Percentiles rank a stretch among this genome's conserved stretches.
phyloP scores from a whole-genome alignment of 164 flowering plant species.

The Stephania japonica region DNA sequence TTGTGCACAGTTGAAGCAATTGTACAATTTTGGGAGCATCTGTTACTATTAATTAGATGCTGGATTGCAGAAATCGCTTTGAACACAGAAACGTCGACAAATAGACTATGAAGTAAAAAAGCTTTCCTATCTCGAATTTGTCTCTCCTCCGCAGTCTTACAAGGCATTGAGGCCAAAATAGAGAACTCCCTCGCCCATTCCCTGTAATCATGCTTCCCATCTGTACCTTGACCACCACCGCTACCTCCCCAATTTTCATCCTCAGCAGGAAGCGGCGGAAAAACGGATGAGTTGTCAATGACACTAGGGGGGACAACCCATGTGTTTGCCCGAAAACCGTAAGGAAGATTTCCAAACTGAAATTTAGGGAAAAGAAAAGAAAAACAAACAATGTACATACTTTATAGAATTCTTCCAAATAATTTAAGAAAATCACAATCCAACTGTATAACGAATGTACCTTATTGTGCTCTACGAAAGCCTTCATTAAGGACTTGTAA shows the following conservation, averaged over 20 bases:
- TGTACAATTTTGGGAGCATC: conserved; percentile 19
- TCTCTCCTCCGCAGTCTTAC: conserved; percentile 86
- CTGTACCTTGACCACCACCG: conserved; percentile 89
- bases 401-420: not conserved
- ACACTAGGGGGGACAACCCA: conserved; percentile 89
- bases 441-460: conserved; percentile 18
- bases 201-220: conserved; percentile 57
- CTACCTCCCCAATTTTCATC: conserved; percentile 95
- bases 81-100: conserved; percentile 82
- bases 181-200: conserved; percentile 76
- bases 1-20: conserved; percentile 30
- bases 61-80: conserved; percentile 66
- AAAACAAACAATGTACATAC: not conserved
- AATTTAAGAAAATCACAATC: not conserved
- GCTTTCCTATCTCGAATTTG: conserved; percentile 86
- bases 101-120: conserved; percentile 80
- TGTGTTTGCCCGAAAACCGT: conserved; percentile 88
- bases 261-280: conserved; percentile 74
- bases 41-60: conserved; percentile 29
- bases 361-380: conserved; percentile 8
- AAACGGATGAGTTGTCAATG: conserved; percentile 60
- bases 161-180: conserved; percentile 80
- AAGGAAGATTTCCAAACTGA: conserved; percentile 97
- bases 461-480: conserved; percentile 86
- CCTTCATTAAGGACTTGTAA: conserved; percentile 78